Conservation (phyloP, 2,329 filamentous ascomycete species). For the Nemania sp. region DNA sequence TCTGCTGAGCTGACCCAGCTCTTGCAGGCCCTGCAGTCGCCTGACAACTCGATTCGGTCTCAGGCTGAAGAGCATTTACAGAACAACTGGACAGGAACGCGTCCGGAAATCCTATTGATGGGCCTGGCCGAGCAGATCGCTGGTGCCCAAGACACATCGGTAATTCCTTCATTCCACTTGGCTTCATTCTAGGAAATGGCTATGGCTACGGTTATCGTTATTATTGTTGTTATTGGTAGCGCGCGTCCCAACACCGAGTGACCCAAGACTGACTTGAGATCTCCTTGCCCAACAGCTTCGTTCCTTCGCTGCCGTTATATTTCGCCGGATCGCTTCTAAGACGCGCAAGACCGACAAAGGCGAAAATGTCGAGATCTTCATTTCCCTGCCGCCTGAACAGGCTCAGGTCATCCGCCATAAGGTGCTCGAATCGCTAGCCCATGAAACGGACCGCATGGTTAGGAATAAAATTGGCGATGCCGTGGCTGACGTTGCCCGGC, state of each 20-base stretch:
- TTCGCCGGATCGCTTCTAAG: slow-evolving; percentile 92
- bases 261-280: slow-evolving; percentile 17
- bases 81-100: slow-evolving; percentile 85
- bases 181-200: no score
- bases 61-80: slow-evolving; percentile 92
- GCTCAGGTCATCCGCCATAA: slow-evolving; percentile 84
- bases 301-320: slow-evolving; percentile 92
- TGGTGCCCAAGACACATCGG: slow-evolving; percentile 77
- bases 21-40: slow-evolving; percentile 86
- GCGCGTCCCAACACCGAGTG: not conserved
- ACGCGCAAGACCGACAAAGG: slow-evolving; percentile 80
- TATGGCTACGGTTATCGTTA: no score
- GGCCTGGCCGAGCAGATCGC: slow-evolving; percentile 93
- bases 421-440: slow-evolving; percentile 79
- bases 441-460: slow-evolving; percentile 78
- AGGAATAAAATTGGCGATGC: slow-evolving; percentile 97
- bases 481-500: slow-evolving; percentile 93
- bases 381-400: slow-evolving; percentile 80
- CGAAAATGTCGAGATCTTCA: slow-evolving; percentile 84
- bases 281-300: slow-evolving; percentile 71
- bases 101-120: slow-evolving; percentile 91
- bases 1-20: slow-evolving; percentile 87
- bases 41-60: slow-evolving; percentile 87
- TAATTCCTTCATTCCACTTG: slow-evolving; percentile 58
- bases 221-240: not conserved